A percentile compares a stretch with the other conserved stretches of the same genome.
Conservation (phyloP, 2,329 filamentous ascomycete genomes). For the Hawksworthiomyces lignivorus region DNA sequence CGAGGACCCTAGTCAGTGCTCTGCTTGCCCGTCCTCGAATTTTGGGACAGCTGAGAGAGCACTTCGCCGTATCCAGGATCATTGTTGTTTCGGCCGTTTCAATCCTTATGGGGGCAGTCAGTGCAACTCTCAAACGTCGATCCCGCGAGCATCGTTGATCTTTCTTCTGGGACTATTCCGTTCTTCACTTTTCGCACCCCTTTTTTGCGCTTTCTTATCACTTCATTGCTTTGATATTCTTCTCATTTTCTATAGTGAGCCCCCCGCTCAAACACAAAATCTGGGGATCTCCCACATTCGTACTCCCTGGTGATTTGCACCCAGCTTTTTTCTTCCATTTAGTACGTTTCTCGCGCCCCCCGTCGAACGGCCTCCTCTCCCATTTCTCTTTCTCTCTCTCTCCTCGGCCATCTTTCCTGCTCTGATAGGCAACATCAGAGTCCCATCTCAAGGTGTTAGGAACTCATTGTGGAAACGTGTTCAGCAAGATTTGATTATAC, state of each 20-base stretch:
- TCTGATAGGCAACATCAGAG: too few relatives aligned
- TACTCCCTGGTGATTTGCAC: neutral
- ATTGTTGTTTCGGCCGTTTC: slow-evolving; percentile 33
- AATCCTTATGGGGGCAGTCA: slow-evolving; percentile 28
- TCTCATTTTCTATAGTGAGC: neutral
- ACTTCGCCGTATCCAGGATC: too few relatives aligned
- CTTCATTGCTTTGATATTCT: neutral
- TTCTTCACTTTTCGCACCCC: slow-evolving; percentile 4
- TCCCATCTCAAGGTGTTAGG: too few relatives aligned
- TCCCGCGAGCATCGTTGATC: slow-evolving; percentile 23
- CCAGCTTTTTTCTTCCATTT: slow-evolving; percentile 1
- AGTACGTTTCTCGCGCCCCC: neutral
- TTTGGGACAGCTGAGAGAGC: too few relatives aligned
- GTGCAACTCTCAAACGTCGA: slow-evolving; percentile 32
- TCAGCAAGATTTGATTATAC: too few relatives aligned
- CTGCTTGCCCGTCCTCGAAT: too few relatives aligned
- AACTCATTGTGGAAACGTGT: too few relatives aligned
- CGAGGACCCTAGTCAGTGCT: too few relatives aligned
- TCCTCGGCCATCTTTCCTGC: too few relatives aligned
- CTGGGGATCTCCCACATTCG: slow-evolving; percentile 15
- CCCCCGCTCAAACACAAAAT: slow-evolving; percentile 17
- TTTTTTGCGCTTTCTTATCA: neutral
- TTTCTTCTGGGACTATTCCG: slow-evolving; percentile 4
- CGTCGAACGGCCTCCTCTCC: neutral
- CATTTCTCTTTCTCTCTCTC: neutral